These are phyloP conservation scores for Paraconiothyrium brasiliense DNA, from an alignment of 2,329 filamentous ascomycete species.

Conservation along the genomic window DNA sequence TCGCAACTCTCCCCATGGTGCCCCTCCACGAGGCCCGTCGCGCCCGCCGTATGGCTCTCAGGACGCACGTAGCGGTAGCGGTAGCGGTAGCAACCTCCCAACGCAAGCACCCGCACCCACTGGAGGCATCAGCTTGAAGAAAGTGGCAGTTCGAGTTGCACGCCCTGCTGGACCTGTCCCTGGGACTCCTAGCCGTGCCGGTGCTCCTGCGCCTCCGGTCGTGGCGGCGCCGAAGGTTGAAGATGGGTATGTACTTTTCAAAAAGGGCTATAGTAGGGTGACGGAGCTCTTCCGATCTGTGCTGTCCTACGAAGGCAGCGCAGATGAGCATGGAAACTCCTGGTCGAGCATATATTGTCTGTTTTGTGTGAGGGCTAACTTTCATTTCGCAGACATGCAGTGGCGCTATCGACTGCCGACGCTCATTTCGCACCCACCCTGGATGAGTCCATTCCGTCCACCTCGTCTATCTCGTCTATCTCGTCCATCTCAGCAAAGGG, in stretches of 20 bases:
- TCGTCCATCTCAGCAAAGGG: not conserved
- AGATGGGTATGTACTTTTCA: slow-evolving; percentile 23
- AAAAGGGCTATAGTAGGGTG: not conserved
- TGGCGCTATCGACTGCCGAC: not conserved
- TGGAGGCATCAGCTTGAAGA: slow-evolving; percentile 39
- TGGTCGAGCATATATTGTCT: no score
- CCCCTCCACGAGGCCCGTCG: slow-evolving; percentile 14
- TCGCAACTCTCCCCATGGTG: slow-evolving; percentile 19
- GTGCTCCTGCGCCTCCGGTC: slow-evolving; percentile 17
- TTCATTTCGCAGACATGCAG: not conserved
- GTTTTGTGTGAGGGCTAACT: not conserved
- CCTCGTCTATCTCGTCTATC: not conserved
- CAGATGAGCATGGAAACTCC: not conserved
- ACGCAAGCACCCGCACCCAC: slow-evolving; percentile 31
- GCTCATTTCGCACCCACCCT: not conserved
- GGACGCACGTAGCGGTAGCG: slow-evolving; percentile 23
- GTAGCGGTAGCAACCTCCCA: slow-evolving; percentile 28
- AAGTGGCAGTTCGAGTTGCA: slow-evolving; percentile 39
- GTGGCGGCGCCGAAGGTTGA: slow-evolving; percentile 16
- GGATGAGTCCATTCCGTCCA: not conserved
- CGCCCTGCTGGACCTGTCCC: slow-evolving; percentile 21
- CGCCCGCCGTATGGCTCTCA: slow-evolving; percentile 15
- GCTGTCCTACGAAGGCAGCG: not conserved
- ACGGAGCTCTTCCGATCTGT: not conserved
- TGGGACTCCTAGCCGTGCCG: slow-evolving; percentile 5